Evolutionary conservation across 306 rosid species (phyloP), one percentile per base, ranked within the genome.

Genomic region (Lablab purpureus): DNA sequence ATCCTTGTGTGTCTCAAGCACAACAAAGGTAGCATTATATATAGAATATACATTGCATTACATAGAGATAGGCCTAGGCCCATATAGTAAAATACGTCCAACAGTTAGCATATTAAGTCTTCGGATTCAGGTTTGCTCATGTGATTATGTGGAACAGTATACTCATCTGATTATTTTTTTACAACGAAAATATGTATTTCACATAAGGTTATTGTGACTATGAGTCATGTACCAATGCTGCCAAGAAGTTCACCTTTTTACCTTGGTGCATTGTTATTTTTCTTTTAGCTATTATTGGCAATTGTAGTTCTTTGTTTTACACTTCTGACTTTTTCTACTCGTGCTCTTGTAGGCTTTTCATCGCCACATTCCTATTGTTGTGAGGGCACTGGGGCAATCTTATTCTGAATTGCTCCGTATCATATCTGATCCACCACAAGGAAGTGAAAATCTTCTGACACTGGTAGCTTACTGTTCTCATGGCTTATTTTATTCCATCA

Each of bases 371-470:
- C 99, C 98, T 60, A 88, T 91, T 81, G 94, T 95, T 72, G 71
- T 93, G 79, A 91, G 97, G 89, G 90, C 97, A 46, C 84, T 95
- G 46, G 97, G 99, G 62, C 92, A 97, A 74, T 90, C 99, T 41
- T 87, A 87, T 87, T 73, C 93, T 62, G 97, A 95, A 45, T 81
- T 95, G 86, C 97, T 95, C 32, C 86, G 74, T 40, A 88, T 95
- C 83, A 85, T 95, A 78, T 91, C 99, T 37, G 93, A 95, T 89
- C 99, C 99, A n/a, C 99, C 99, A 15, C 90, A 89, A 89, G 98
- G 97, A 84, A 93, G 99, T 86, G 99, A 95, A 88, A 90, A 87
- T 85, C 99, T 95, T 74, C 84, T 95, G 81, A 88, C 87, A 22
- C 79, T 91, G 98, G 99, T 95, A 85, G 73, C 83, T 83, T 73